Evolutionary conservation across 371 early-diverging fungal species (phyloP).

Genomic region (Mortierella sp.): DNA sequence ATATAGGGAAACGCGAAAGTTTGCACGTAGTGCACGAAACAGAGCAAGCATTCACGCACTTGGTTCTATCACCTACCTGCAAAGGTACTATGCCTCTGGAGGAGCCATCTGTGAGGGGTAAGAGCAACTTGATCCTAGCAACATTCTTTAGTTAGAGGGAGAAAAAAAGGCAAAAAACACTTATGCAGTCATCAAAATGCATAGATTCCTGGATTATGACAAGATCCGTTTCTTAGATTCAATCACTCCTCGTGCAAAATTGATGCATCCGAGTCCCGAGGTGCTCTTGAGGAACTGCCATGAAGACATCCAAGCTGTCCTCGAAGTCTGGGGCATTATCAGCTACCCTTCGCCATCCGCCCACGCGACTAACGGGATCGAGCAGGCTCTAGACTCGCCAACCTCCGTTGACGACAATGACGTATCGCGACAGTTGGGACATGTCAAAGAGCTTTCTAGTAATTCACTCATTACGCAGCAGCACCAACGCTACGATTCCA

Average conservation of each 20-base stretch:
- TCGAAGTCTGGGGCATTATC: slow-evolving; percentile 55
- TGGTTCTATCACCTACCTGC: slow-evolving; percentile 56
- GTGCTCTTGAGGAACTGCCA: slow-evolving; percentile 43
- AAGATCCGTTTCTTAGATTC: slow-evolving; percentile 36
- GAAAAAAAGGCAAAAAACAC: slow-evolving; percentile 9
- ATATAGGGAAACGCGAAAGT: slow-evolving; percentile 15
- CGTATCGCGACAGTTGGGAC: slow-evolving; percentile 21
- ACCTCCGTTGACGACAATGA: slow-evolving; percentile 22
- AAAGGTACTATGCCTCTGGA: slow-evolving; percentile 56
- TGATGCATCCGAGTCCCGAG: slow-evolving; percentile 46
- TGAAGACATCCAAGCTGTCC: slow-evolving; percentile 49
- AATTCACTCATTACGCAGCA: slow-evolving; percentile 25
- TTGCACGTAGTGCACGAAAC: slow-evolving; percentile 50
- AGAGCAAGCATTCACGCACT: slow-evolving; percentile 50
- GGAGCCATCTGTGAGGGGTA: slow-evolving; percentile 51
- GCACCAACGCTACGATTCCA: slow-evolving; percentile 25
- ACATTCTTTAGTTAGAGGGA: too few relatives aligned
- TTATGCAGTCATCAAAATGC: too few relatives aligned
- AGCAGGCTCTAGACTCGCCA: slow-evolving; percentile 32
- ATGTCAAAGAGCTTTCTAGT: slow-evolving; percentile 29
- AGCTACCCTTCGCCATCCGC: slow-evolving; percentile 35
- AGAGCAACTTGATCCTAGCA: neutral
- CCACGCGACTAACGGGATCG: slow-evolving; percentile 20
- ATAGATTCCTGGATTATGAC: slow-evolving; percentile 13
- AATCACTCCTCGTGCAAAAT: slow-evolving; percentile 35